Conservation (phyloP, 1,284 basidiomycete species). For the Crucibulum parvulum region DNA sequence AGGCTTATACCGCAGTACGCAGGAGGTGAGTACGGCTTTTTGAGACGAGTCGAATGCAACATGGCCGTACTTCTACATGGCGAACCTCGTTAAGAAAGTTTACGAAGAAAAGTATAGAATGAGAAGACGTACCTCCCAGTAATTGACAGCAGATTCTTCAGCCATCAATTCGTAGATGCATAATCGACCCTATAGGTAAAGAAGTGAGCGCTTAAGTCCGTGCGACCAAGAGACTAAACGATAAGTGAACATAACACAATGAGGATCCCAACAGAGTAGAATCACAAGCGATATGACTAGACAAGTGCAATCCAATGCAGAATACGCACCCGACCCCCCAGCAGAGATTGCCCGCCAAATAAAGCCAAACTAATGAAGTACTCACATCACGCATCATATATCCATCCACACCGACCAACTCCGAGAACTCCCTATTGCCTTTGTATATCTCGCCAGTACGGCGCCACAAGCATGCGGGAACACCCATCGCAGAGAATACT, state of each 20-base stretch:
- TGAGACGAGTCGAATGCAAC: constrained; percentile 90
- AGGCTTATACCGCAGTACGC: constrained; percentile 87
- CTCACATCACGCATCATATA: constrained; percentile 81
- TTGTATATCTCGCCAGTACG: constrained; percentile 99
- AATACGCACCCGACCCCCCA: too few relatives aligned
- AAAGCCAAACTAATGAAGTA: constrained; percentile 2
- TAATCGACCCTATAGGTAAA: constrained; percentile 70
- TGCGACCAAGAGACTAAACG: too few relatives aligned
- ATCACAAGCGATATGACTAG: too few relatives aligned
- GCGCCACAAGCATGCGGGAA: constrained; percentile 97
- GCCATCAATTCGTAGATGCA: constrained; percentile 99
- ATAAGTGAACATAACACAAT: too few relatives aligned
- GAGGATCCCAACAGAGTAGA: too few relatives aligned
- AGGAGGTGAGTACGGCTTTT: constrained; percentile 94
- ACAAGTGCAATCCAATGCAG: too few relatives aligned
- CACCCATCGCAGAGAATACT: constrained; percentile 94
- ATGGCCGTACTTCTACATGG: constrained; percentile 85
- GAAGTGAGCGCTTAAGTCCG: constrained; percentile 10
- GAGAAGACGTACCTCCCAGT: constrained; percentile 84
- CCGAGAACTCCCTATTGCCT: constrained; percentile 94
- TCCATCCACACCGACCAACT: constrained; percentile 85
- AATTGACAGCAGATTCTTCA: constrained; percentile 95
- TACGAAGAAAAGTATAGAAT: background rate
- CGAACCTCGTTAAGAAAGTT: constrained; percentile 22
- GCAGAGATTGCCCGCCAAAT: too few relatives aligned